A percentile compares a stretch with the other conserved stretches of the same genome.
These are phyloP conservation scores for Rubus idaeus DNA, from an alignment of 306 rosid genomes.

Conservation along the genomic window DNA sequence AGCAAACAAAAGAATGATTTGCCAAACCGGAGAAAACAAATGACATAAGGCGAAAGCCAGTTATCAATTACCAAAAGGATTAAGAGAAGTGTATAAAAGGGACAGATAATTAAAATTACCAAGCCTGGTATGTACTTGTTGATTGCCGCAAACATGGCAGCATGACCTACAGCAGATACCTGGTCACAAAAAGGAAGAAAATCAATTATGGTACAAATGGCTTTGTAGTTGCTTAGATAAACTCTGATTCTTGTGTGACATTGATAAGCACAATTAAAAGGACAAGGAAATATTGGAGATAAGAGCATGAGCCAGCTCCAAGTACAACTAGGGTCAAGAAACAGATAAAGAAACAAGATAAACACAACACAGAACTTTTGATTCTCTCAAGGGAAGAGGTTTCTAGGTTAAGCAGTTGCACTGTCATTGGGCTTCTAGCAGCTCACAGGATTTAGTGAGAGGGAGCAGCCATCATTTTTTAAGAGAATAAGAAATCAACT, in stretches of 20 bases:
- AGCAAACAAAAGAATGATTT: constrained; percentile 20
- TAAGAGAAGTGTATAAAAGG: not conserved
- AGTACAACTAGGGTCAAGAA: not conserved
- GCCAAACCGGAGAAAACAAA: not conserved
- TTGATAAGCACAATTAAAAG: not conserved
- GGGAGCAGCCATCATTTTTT: not conserved
- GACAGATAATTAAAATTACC: constrained; percentile 34
- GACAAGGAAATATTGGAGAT: not conserved
- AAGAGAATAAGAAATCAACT: not conserved
- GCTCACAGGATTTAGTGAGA: not conserved
- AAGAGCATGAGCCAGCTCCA: constrained; percentile 14
- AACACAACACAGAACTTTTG: not conserved
- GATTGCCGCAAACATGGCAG: constrained; percentile 71
- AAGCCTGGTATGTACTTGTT: constrained; percentile 58
- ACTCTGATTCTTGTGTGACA: not conserved
- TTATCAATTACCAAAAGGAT: not conserved
- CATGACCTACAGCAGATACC: constrained; percentile 70
- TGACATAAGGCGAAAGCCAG: not conserved
- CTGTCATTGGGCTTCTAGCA: not conserved
- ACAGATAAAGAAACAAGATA: not conserved
- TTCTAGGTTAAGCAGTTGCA: not conserved
- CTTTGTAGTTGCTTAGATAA: not conserved
- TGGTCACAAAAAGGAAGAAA: constrained; percentile 24
- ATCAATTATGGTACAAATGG: not conserved
- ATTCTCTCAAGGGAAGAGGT: not conserved